Base-by-base conservation (phyloP, 768 basidiomycete genomes). In the Krasilnikovozyma curviuscula region DNA sequence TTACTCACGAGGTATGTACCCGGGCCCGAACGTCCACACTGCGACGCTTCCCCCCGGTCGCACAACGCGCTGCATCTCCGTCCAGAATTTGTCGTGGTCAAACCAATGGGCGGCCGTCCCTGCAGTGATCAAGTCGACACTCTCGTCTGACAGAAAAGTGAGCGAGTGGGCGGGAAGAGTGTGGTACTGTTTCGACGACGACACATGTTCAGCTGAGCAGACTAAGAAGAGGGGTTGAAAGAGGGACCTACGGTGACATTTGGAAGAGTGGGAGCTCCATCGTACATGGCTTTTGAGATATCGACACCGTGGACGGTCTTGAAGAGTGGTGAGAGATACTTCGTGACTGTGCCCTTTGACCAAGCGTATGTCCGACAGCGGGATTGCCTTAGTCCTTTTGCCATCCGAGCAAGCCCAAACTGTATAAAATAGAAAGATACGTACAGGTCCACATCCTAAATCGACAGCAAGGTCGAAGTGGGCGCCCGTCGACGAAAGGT, bases 91-190 rank as follows among this genome's bases (percentile, higher is more conserved):
- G 7, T 18, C 19, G 29, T 21, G 35, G 27, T 50, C 42, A 23
- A 50, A 44, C 49, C 49, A 50, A 27, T 50, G 49, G n/a, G 49
- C 42, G 3, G 43, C 28, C 6, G 49, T 50, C 5, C 42, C 49
- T 5, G 49, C 42, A 3, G 49, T 50, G 42, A 50, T 34, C 28
- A 50, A 44, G 30, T 50, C 49, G 27, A 50, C 49, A 1, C 42
- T 44, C 3, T 3, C 3, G 14, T 23, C 16, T 5, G 24, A 16
- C 3, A 50, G 7, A 16, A 44, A 44, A 7, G 35, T 33, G 3
- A 50, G 43, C 21, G 30, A 21, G 19, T 35, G 40, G 13, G 49
- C 32, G n/a, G 33, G 31, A 5, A 34, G 35, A 14, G 42, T 39
- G 27, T 28, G 35, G 18, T 50, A 50, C 49, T 50, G 41, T n/a